Evolutionary conservation across 148 eudicot genomes (phyloP), one percentile per base, ranked within the genome.

Genomic region (Rheum nobile): DNA sequence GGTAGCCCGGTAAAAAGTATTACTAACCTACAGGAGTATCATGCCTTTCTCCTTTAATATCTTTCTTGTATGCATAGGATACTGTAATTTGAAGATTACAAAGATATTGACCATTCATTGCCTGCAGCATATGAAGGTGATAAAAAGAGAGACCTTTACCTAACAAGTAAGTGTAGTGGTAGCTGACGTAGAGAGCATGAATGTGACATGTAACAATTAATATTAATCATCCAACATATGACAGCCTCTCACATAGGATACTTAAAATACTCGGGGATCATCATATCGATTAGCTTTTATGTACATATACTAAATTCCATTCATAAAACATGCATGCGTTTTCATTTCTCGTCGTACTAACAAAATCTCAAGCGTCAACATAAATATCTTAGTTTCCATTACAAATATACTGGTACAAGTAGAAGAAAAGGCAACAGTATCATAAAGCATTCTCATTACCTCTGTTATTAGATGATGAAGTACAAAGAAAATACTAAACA

Each of bases 51-150:
- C 98, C 98, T 72, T 91, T 91, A 0, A 97, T 90, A 82, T 91
- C 98, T 84, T 94, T 94, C 82, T 94, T 91, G 93, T 91, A 94
- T 67, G 98, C 97, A 79, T 94, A 94, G 2, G 98, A 89, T 34
- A 94, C 97, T 54, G 97, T 88, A 55, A 94, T 94, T 84, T 89
- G 98, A 68, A 96, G 91, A 81, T 94, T 91, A 84, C 98, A 94
- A 32, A 94, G 93, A 84, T 94, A 88, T 74, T 94, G 98, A 10
- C 98, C 98, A 83, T 87, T 91, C 98, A 94, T 94, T 37, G 98
- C 87, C 98, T 91, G 93, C 86, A 82, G 46, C 32, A 57, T 0
- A 26, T 24, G 6, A 52, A 52, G 59, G 26, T 52, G 11, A n/a
- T 52, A 21, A 52, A 52, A 52, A 28, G 26, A 2, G 21, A 22